Evolutionary conservation across 768 basidiomycete genomes (phyloP), one percentile per base, ranked within the genome.

Genomic region (Pleurotus cornucopiae): DNA sequence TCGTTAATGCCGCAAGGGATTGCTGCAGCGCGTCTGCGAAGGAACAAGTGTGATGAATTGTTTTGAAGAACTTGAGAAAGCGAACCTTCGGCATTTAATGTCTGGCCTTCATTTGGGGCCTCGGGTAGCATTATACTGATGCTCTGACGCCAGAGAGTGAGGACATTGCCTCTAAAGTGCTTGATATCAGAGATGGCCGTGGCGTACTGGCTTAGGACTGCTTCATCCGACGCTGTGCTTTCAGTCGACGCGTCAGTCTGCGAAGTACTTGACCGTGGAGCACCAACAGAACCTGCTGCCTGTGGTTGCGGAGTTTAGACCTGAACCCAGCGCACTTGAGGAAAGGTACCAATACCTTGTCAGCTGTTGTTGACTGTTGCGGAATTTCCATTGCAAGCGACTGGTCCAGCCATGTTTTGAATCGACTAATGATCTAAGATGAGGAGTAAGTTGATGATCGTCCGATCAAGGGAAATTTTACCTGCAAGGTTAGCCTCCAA

Each of bases 401-500:
- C 34, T 72, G 73, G 59, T 86, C 80, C n/a, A 98, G 69, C 91
- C 93, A 96, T 30, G 78, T 79, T 56, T 73, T 81, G 66, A 91
- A 94, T 54, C 94, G 80, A 62, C 85, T 88, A 49, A 95, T 63
- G 57, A 97, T 84, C 92, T 95, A 45, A 4, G 56, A 34, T 6
- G 26, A 40, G 40, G 46, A 30, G 37, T 39, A 54, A 54, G 52
- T 16, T 23, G 39, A 14, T 1, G 48, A 49, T 13, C 39, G 37
- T 41, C 18, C 25, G 37, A 49, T 37, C 49, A 40, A 18, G 43
- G 18, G 57, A 61, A 34, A 34, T 9, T 76, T 39, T 48, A 93
- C 94, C 82, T 99, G 96, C 23, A 99, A 71, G 5, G 88, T 91
- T 56, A 98, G 72, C 63, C 81, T 84, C 97, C 96, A 98, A 68